Evolutionary conservation across 495 filamentous ascomycete species (phyloP), one percentile per base, ranked within the genome.

Genomic region (Penicillium flavigenum): DNA sequence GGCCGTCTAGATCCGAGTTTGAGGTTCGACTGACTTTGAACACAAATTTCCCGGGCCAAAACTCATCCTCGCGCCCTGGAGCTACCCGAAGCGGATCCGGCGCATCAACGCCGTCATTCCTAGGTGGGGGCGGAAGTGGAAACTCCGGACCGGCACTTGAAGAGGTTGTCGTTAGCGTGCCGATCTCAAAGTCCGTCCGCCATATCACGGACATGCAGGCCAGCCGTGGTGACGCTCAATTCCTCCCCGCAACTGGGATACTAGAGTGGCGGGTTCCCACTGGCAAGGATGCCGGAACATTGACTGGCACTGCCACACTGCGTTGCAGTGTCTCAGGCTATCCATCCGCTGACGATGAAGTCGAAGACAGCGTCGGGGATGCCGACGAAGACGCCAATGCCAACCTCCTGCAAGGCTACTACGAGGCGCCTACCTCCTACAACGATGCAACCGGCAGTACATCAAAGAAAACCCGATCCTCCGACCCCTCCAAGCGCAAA

Each of bases 191-290:
- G 10, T 81, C 78, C 19, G 91, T 97, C 45, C 86, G 91, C 52
- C 97, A 92, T 66, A 79, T 98, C n/a, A 83, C 84, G 22, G 91
- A 96, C 64, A 83, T 97, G 57, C 77, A 90, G 55, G 85, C 91
- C 32, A 91, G 85, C 66, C 86, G 85, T 62, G 94, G 94, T 22
- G 94, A 99, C 53, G 90, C 91, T 2, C 82, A 82, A 41, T 97
- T 88, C 71, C 83, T 81, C 22, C 85, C 87, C 8, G 82, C 81
- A n/a, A 89, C 86, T 32, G 78, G 80, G 38, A 68, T 80, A 3
- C 78, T 99, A 3, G 89, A 95, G 67, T 99, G 94, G 94, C 81
- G 83, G 32, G 83, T 99, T 44, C 84, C 86, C 0, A 83, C 82
- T 17, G 90, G 47, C 45, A 56, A 88, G 71, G 84, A 88, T 39